phyloP scores from a whole-genome alignment of 2,329 filamentous ascomycete genomes.

The Akanthomyces uredinophilus region DNA sequence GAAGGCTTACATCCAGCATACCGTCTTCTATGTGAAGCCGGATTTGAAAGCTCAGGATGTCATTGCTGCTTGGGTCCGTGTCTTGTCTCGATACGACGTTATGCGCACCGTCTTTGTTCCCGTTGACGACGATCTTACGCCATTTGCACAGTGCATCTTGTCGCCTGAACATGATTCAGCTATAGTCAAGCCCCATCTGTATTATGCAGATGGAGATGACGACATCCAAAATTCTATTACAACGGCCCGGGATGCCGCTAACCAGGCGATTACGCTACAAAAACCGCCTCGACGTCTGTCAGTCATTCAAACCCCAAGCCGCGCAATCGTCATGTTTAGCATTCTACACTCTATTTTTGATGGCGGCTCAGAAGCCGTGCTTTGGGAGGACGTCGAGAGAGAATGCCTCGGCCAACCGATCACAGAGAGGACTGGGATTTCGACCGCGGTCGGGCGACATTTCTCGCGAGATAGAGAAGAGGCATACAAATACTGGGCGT shows the following conservation, averaged over 20 bases:
- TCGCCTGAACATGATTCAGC: not conserved
- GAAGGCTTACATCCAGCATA: constrained; percentile 3
- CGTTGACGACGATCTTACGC: constrained; percentile 1
- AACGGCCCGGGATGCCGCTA: not conserved
- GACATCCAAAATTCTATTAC: not conserved
- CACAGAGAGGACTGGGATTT: not conserved
- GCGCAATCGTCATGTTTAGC: not conserved
- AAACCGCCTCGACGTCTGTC: not conserved
- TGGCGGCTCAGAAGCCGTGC: constrained; percentile 1
- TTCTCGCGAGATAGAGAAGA: not conserved
- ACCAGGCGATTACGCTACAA: not conserved
- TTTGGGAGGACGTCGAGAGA: constrained; percentile 4
- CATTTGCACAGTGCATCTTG: constrained; percentile 2
- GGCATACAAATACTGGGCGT: not conserved
- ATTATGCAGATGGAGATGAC: not conserved
- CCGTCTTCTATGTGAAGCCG: not conserved
- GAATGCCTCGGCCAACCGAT: not conserved
- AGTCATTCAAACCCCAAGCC: not conserved
- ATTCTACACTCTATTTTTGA: constrained; percentile 1
- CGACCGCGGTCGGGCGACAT: not conserved
- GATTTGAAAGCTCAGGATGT: not conserved
- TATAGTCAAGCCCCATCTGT: not conserved
- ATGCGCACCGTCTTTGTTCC: constrained; percentile 3
- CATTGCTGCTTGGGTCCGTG: not conserved
- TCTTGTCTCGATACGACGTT: constrained; percentile 1